Evolutionary conservation across 2,329 filamentous ascomycete species (phyloP).

Genomic region (Stagonosporopsis vannaccii): DNA sequence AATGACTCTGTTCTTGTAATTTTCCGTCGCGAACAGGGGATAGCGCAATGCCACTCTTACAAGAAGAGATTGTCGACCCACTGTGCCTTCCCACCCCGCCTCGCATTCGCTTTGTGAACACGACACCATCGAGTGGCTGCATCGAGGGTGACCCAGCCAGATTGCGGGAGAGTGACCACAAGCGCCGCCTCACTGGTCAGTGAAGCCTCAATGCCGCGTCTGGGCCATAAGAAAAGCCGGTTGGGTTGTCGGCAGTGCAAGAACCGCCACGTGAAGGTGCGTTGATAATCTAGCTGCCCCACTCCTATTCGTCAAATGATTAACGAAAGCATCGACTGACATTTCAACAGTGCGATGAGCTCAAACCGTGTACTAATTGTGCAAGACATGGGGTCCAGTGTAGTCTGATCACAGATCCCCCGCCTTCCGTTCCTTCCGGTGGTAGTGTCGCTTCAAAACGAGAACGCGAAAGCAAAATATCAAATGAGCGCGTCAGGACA

Average conservation of each 20-base stretch:
- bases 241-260: conserved; percentile 48
- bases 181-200: conserved; percentile 19
- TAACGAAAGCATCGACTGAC: conserved; percentile 5
- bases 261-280: conserved; percentile 48
- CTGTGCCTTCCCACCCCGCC: conserved; percentile 21
- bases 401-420: conserved; percentile 41
- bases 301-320: conserved; percentile 4
- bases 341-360: conserved; percentile 48
- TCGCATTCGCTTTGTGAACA: conserved; percentile 32
- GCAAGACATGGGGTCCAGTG: conserved; percentile 47
- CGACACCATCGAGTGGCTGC: conserved; percentile 18
- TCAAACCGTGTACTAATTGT: conserved; percentile 49
- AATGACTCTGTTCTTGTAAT: conserved; percentile 10
- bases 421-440: conserved; percentile 23
- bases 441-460: conserved; percentile 21
- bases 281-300: conserved; percentile 9
- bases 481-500: conserved; percentile 21
- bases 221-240: conserved; percentile 48
- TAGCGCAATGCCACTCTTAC: conserved; percentile 29
- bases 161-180: conserved; percentile 16
- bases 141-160: conserved; percentile 11
- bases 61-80: conserved; percentile 19
- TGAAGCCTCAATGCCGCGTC: conserved; percentile 40
- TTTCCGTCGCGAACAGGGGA: conserved; percentile 20
- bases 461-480: conserved; percentile 21